Evolutionary conservation across 1,284 basidiomycete species (phyloP).

Genomic region (Tilletia indica): DNA sequence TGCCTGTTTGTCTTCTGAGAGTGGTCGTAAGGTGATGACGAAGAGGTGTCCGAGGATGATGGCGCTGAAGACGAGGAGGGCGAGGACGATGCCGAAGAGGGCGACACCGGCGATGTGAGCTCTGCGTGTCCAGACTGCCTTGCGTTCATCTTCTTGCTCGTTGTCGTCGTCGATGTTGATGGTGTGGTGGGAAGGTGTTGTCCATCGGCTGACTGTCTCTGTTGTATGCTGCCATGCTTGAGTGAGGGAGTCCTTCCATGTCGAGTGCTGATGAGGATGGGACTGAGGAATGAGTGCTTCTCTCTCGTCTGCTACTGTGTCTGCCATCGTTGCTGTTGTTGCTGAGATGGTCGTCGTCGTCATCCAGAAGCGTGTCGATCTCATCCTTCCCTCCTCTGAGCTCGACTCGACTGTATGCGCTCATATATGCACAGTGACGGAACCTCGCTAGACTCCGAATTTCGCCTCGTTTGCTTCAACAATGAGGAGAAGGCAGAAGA

Average conservation of each 20-base stretch:
- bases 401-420: too few relatives aligned
- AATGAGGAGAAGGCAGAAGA: too few relatives aligned
- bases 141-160: neutral
- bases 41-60: constrained; percentile 38
- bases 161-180: neutral
- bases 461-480: too few relatives aligned
- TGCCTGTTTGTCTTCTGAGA: constrained; percentile 33
- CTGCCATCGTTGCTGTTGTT: constrained; percentile 2
- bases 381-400: too few relatives aligned
- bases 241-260: neutral
- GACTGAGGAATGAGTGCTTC: neutral
- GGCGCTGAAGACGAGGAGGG: constrained; percentile 28
- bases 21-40: constrained; percentile 34
- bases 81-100: constrained; percentile 32
- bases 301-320: constrained; percentile 3
- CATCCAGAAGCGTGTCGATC: too few relatives aligned
- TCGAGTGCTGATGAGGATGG: neutral
- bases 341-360: neutral
- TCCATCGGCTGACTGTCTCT: neutral
- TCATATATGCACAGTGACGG: too few relatives aligned
- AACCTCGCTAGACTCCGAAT: too few relatives aligned
- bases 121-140: constrained; percentile 3
- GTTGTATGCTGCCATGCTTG: constrained; percentile 10
- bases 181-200: neutral
- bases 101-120: constrained; percentile 28